Base-by-base conservation (phyloP, 768 basidiomycete genomes). In the Suillus americanus region DNA sequence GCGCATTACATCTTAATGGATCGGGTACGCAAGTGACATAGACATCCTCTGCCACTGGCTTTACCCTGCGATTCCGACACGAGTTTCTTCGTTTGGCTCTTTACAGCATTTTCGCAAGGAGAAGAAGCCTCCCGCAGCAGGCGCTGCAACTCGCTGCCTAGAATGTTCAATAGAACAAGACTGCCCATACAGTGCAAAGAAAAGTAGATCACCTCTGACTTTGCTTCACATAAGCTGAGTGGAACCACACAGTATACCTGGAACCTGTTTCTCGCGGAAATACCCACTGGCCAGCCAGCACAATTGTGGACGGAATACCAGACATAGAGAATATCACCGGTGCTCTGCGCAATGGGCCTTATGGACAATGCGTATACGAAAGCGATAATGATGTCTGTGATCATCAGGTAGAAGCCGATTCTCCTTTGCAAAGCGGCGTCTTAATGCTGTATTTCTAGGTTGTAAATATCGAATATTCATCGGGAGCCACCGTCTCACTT, bases 141-240 rank as follows among this genome's bases (percentile, higher is more conserved):
- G 90, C 4, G 72, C 78, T 43, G 89, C 88, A 0, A 85, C 80
- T 18, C 83, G 87, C n/a, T 96, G 94, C 71, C 72, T 92, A 35
- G 90, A 92, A 9, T 96, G 94, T 75, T 80, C 87, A 0, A 76
- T 85, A 13, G 89, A 93, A 75, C 79, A 79, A 41, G 82, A 89
- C 35, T 96, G 94, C 70, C 82, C 92, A 3, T 96, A 94, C 74
- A 94, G 91, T 68, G 92, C 94, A 45, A 95, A 93, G 81, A 90
- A 87, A 79, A 86, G 93, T 92, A 67, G 56, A 84, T 71, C 37
- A 5, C 38, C 43, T 46, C 9, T 56, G 16, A 8, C 45, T 48
- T 23, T 1, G 28, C 35, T 54, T 45, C 48, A 51, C 6, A 40
- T 14, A 20, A 54, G 30, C 67, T 70, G 18, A 71, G 53, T 43